Conservation (phyloP, 2,329 filamentous ascomycete genomes). For the Aspergillus sp. region DNA sequence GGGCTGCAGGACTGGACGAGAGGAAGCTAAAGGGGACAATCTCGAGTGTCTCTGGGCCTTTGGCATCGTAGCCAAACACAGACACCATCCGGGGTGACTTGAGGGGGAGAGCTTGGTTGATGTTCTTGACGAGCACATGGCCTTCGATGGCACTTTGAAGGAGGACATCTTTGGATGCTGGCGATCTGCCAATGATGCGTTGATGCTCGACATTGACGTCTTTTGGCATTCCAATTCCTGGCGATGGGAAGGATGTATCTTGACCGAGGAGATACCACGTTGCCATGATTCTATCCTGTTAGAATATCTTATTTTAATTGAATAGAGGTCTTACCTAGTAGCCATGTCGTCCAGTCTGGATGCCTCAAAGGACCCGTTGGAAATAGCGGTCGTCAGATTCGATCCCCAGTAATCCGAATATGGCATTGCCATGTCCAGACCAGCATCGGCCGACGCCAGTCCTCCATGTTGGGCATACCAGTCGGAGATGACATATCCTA, state of each 20-base stretch:
- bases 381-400: constrained; percentile 52
- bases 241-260: constrained; percentile 10
- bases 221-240: constrained; percentile 19
- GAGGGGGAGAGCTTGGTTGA: constrained; percentile 46
- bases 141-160: constrained; percentile 52
- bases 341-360: constrained; percentile 59
- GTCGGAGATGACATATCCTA: constrained; percentile 74
- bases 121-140: constrained; percentile 54
- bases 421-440: constrained; percentile 22
- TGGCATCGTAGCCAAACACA: constrained; percentile 22
- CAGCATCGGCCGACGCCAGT: constrained; percentile 17
- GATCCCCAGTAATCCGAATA: constrained; percentile 9
- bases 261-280: constrained; percentile 39
- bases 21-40: neutral
- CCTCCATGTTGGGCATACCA: constrained; percentile 69
- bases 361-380: constrained; percentile 55
- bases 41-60: constrained; percentile 3
- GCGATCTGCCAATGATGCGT: constrained; percentile 45
- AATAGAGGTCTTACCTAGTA: too few species aligned
- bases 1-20: neutral
- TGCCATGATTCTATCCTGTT: constrained; percentile 39
- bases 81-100: constrained; percentile 17
- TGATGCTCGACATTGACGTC: constrained; percentile 11
- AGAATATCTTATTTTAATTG: too few species aligned
- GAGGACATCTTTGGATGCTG: constrained; percentile 21